phyloP scores from a whole-genome alignment of 2,329 filamentous ascomycete species.

The Aspergillus carbonarius region DNA sequence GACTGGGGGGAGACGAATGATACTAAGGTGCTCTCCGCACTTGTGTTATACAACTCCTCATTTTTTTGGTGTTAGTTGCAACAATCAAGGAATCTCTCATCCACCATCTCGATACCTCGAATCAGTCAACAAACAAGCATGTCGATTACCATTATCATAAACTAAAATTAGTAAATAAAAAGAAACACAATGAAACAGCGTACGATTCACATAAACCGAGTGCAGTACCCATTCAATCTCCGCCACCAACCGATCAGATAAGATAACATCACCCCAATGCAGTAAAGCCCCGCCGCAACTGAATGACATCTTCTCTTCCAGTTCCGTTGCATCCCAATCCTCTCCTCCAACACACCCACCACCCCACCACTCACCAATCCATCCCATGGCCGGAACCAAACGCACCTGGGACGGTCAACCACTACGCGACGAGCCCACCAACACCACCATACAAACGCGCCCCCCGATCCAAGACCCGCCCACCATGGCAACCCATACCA shows the following conservation, averaged over 20 bases:
- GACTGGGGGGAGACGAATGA: no score
- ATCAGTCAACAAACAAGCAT: no score
- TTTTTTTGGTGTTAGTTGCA: no score
- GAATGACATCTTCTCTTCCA: constrained; percentile 16
- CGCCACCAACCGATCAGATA: constrained; percentile 11
- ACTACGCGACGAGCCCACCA: constrained; percentile 14
- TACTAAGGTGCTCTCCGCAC: no score
- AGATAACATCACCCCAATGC: constrained; percentile 4
- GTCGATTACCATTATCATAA: no score
- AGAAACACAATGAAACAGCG: no score
- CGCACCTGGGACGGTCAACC: constrained; percentile 40
- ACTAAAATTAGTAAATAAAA: no score
- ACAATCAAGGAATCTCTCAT: no score
- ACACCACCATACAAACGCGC: constrained; percentile 10
- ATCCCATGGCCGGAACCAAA: constrained; percentile 36
- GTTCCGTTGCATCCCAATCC: background rate
- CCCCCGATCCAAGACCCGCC: background rate
- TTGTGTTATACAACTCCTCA: no score
- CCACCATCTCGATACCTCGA: no score
- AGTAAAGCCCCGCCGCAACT: constrained; percentile 5
- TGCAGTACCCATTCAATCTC: background rate
- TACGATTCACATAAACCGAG: no score
- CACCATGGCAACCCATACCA: no score
- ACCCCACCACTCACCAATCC: background rate
- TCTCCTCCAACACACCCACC: background rate